Evolutionary conservation across 1,139 yeast species (phyloP).

Genomic region (Arxiozyma slooffiae): DNA sequence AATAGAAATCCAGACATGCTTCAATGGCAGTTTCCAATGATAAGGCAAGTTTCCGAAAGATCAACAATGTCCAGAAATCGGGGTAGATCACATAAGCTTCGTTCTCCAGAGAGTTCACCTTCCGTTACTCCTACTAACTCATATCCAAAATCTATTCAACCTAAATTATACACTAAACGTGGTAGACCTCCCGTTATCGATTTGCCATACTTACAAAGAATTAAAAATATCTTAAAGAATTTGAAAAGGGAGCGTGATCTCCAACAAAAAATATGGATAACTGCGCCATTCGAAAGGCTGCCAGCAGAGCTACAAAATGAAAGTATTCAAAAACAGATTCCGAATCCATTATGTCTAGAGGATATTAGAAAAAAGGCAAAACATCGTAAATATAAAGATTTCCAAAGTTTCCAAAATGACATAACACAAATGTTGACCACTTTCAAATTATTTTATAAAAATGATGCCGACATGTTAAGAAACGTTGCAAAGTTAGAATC

Average conservation of each 20-base stretch:
- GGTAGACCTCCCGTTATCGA: conserved; percentile 96
- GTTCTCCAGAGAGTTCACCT: conserved; percentile 1
- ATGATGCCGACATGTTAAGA: conserved; percentile 44
- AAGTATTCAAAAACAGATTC: conserved; percentile 53
- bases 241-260: conserved; percentile 63
- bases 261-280: conserved; percentile 38
- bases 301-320: conserved; percentile 64
- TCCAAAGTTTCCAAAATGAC: conserved; percentile 68
- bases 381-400: conserved; percentile 68
- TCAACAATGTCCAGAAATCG: not conserved
- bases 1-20: not conserved
- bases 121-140: conserved; percentile 5
- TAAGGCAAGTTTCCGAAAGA: not conserved
- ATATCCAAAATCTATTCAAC: conserved; percentile 1
- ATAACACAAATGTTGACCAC: conserved; percentile 66
- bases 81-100: not conserved
- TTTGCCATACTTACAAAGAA: conserved; percentile 85
- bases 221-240: conserved; percentile 73
- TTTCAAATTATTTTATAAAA: conserved; percentile 57
- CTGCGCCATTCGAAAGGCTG: conserved; percentile 61
- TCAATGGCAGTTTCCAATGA: conserved; percentile 9
- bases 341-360: conserved; percentile 73
- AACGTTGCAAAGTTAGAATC: conserved; percentile 57
- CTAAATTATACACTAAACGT: conserved; percentile 42
- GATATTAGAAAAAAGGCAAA: conserved; percentile 76